Evolutionary conservation across 805 yeast species (phyloP), one percentile per base, ranked within the genome.

Genomic region (Blastobotrys mokoenaii): DNA sequence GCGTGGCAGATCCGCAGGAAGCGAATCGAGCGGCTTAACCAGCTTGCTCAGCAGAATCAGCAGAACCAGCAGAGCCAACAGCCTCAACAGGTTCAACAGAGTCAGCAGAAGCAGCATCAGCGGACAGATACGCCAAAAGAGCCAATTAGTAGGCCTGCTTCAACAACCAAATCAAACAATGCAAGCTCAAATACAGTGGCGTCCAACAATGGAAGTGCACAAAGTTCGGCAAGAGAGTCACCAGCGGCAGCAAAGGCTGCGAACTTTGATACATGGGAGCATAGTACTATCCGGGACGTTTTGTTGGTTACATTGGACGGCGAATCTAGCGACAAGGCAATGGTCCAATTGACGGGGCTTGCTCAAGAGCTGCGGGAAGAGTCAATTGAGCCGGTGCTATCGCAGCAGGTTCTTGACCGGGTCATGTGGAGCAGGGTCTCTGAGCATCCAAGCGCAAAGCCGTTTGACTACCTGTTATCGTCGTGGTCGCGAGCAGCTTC

Each of bases 381-480:
- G 17, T 41, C 33, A 31, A 12, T 32, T 35, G 20, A 17, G 38
- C 20, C 17, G 2, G 14, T 25, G 17, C 37, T 52, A n/a, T 36
- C 47, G 3, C 33, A 30, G 11, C 50, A 47, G 8, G 14, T 41
- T 20, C 44, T 53, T 10, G 59, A 55, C 34, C 40, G 50, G 4
- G 39, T 48, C 25, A 30, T 53, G 20, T 53, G 54, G 56, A 20
- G 42, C 17, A 45, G 57, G 16, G 37, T 55, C 20, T 44, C 51
- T 10, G 51, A 50, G 22, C 44, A 41, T 18, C 22, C 38, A 18
- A 42, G 49, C 22, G 51, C 51, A 9, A 43, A 54, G 15, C 70
- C 80, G 0, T 63, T 79, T 43, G 70, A 68, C 16, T 81, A 76
- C 56, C 65, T 80, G 38, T 66, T 61, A 45, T 55, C 58, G 5